Conservation (phyloP, 495 filamentous ascomycete species). For the Xylaria castorea region DNA sequence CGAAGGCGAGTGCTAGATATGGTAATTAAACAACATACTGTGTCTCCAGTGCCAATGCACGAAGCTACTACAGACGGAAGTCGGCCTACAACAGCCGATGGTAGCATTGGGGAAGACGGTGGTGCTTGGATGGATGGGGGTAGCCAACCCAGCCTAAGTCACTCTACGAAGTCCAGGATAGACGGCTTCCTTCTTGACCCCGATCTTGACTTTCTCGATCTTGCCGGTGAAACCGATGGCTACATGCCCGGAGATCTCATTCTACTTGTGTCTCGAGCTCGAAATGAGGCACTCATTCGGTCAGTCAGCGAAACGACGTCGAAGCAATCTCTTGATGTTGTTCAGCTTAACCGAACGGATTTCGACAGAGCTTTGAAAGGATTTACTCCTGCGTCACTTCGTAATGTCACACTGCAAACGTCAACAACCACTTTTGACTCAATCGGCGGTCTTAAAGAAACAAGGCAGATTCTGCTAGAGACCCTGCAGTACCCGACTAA, state of each 20-base stretch:
- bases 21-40: slow-evolving; percentile 57
- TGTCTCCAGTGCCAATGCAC: slow-evolving; percentile 47
- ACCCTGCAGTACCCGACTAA: slow-evolving; percentile 97
- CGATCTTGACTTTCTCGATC: slow-evolving; percentile 88
- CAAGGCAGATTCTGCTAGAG: slow-evolving; percentile 85
- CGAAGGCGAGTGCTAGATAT: slow-evolving; percentile 81
- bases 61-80: slow-evolving; percentile 51
- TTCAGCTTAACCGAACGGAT: slow-evolving; percentile 72
- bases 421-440: slow-evolving; percentile 87
- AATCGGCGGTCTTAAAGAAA: slow-evolving; percentile 86
- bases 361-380: slow-evolving; percentile 85
- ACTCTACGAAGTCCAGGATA: slow-evolving; percentile 38
- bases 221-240: slow-evolving; percentile 91
- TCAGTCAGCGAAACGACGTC: slow-evolving; percentile 57
- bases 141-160: slow-evolving; percentile 35
- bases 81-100: slow-evolving; percentile 60
- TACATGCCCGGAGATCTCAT: slow-evolving; percentile 97
- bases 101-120: slow-evolving; percentile 55
- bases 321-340: slow-evolving; percentile 41
- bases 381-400: slow-evolving; percentile 92
- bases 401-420: slow-evolving; percentile 90
- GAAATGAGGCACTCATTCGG: slow-evolving; percentile 89
- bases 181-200: slow-evolving; percentile 72
- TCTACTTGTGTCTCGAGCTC: slow-evolving; percentile 82
- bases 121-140: slow-evolving; percentile 76